Conservation (phyloP, 257 asterid species). For the Solanum appendiculatum region DNA sequence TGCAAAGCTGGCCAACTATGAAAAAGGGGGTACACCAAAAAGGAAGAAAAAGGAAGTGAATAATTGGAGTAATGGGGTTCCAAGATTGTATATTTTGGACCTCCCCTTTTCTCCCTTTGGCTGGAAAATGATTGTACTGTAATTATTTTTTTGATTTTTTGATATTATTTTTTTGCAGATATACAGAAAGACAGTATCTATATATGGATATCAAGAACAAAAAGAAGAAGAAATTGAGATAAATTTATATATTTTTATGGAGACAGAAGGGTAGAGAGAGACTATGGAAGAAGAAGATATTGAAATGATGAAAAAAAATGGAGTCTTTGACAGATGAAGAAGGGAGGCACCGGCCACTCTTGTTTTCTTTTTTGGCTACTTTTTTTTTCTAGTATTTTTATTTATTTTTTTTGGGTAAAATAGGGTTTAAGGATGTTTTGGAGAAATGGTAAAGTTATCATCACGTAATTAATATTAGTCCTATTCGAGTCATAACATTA, state of each 20-base stretch:
- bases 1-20: background rate
- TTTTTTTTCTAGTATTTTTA: background rate
- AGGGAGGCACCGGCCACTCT: background rate
- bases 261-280: background rate
- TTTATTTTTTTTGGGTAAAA: background rate
- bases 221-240: background rate
- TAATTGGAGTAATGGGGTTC: background rate
- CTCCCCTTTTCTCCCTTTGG: background rate
- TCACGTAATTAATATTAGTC: background rate
- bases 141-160: background rate
- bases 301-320: background rate
- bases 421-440: background rate
- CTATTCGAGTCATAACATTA: background rate
- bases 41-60: conserved; percentile 1
- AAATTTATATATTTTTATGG: background rate
- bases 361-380: background rate
- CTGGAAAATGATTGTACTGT: background rate
- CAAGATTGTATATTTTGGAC: background rate
- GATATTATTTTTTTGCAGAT: background rate
- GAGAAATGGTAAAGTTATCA: background rate
- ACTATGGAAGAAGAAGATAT: background rate
- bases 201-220: background rate
- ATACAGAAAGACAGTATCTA: background rate
- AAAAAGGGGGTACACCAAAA: background rate
- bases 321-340: background rate